phyloP scores from a whole-genome alignment of 2,329 filamentous ascomycete genomes.

The Teratosphaeria gauchensis region DNA sequence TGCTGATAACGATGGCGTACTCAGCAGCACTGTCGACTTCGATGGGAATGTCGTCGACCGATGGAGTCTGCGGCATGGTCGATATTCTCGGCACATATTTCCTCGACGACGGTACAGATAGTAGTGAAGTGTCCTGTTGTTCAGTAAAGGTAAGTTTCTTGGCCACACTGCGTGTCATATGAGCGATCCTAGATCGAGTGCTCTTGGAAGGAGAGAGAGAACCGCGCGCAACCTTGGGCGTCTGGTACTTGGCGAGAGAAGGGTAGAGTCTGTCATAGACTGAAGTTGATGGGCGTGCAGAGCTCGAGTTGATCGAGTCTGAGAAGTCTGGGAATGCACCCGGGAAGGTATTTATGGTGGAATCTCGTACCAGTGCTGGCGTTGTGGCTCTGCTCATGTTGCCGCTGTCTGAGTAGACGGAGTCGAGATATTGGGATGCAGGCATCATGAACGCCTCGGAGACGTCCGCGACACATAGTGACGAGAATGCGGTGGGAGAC shows the following conservation, averaged over 20 bases:
- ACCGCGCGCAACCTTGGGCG: constrained; percentile 5
- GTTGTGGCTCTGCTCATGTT: constrained; percentile 34
- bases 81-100: constrained; percentile 57
- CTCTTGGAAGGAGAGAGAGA: constrained; percentile 6
- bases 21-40: constrained; percentile 60
- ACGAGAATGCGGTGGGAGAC: constrained; percentile 57
- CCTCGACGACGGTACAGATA: constrained; percentile 34
- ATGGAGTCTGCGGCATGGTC: constrained; percentile 62
- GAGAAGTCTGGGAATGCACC: constrained; percentile 17
- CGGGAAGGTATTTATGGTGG: constrained; percentile 12
- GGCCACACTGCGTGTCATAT: constrained; percentile 16
- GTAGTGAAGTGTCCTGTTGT: constrained; percentile 28
- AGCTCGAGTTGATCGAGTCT: constrained; percentile 10
- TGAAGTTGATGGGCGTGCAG: constrained; percentile 4
- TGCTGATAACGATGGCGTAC: constrained; percentile 82
- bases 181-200: constrained; percentile 1
- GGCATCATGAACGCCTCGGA: constrained; percentile 71
- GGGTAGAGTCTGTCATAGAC: constrained; percentile 25
- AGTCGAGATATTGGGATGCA: constrained; percentile 69
- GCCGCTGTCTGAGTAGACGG: constrained; percentile 56
- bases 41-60: constrained; percentile 61
- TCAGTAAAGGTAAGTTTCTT: constrained; percentile 12
- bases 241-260: constrained; percentile 17
- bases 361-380: constrained; percentile 35
- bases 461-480: constrained; percentile 64